Evolutionary conservation across 192 early-diverging fungal species (phyloP), one percentile per base, ranked within the genome.

Genomic region (Backusella parvicylindrica): DNA sequence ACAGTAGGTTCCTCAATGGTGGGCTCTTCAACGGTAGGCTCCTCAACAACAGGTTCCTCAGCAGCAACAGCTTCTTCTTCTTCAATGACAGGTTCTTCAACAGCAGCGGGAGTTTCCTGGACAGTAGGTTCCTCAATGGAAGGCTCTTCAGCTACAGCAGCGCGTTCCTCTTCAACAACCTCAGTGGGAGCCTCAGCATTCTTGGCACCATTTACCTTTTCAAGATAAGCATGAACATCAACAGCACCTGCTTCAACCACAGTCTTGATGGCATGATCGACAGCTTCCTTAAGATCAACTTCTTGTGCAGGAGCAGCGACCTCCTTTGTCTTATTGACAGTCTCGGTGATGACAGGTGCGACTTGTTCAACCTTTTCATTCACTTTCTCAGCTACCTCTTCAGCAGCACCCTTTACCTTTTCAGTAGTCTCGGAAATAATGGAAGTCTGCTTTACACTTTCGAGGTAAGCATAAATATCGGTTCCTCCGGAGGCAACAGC

Each of bases 381-480:
- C 0, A 63, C 21, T 9, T 72, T 53, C 12, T 40, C 53, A 15
- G 35, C 21, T 5, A 65, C 38, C 37, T 43, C 40, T 32, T 60
- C 60, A 63, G 38, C 21, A 28, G 6, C 71, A 26, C 28, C 33
- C 18, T 68, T 28, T 23, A 28, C 23, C 53, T 60, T 60, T 60
- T 60, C 53, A 23, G 53, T 3, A 60, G 33, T 18, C n/a, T 23
- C 21, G 21, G 66, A 16, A 26, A 35, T 7, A 26, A 28, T 11
- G 33, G 66, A 18, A 37, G 33, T 38, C 6, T 68, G 33, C 9
- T 33, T 35, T 7, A 60, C 26, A 26, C 36, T 68, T 26, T 68
- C 66, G 23, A 68, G 66, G 30, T 70, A 70, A 9, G 72, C 72
- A 31, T 65, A 36, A 15, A 73, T 6, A 64, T 73, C 36, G n/a